Conservation (phyloP, 2,329 filamentous ascomycete species). For the Scedosporium apiospermum region DNA sequence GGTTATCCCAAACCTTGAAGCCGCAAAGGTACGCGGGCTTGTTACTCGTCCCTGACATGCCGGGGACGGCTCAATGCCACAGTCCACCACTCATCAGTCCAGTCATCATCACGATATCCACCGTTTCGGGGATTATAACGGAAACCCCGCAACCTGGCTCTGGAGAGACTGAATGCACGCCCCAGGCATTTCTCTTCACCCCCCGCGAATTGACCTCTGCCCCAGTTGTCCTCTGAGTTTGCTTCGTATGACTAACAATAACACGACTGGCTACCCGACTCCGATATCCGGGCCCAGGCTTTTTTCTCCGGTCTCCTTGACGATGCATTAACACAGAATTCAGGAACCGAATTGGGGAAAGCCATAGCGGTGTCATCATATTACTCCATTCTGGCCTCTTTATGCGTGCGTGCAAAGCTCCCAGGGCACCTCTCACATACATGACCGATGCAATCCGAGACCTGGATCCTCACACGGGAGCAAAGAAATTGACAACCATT, state of each 20-base stretch:
- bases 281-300: too few species aligned
- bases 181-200: not conserved
- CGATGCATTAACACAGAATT: too few species aligned
- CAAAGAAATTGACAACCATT: not conserved
- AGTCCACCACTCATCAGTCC: not conserved
- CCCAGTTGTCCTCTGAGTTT: too few species aligned
- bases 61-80: not conserved
- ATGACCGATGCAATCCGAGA: not conserved
- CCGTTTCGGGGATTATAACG: not conserved
- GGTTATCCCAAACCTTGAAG: too few species aligned
- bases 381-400: not conserved
- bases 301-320: too few species aligned
- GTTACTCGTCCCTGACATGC: too few species aligned
- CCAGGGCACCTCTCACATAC: not conserved
- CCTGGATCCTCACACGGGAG: not conserved
- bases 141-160: not conserved
- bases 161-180: not conserved
- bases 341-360: not conserved
- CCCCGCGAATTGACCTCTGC: not conserved
- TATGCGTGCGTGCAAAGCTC: not conserved
- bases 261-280: too few species aligned
- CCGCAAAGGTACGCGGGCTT: too few species aligned
- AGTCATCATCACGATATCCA: not conserved
- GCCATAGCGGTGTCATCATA: not conserved
- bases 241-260: too few species aligned